Conservation (phyloP, 2,329 filamentous ascomycete genomes). For the Fusarium torreyae region DNA sequence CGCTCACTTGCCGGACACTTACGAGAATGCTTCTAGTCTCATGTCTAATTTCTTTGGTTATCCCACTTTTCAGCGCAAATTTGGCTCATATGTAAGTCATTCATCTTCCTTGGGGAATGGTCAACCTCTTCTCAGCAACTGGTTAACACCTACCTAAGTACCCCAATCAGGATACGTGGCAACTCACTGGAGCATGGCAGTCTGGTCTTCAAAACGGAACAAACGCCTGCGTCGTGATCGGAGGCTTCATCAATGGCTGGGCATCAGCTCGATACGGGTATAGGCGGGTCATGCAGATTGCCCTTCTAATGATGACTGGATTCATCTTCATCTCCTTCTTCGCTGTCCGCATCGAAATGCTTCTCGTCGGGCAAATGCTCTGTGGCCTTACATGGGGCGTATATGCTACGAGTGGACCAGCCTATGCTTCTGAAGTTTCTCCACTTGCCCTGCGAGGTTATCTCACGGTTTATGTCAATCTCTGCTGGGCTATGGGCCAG, state of each 20-base stretch:
- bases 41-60: conserved; percentile 41
- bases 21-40: background rate
- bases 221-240: too few relatives aligned
- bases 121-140: too few relatives aligned
- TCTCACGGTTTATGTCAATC: conserved; percentile 59
- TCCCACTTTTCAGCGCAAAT: conserved; percentile 36
- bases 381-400: conserved; percentile 60
- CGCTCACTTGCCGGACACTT: background rate
- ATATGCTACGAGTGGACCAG: conserved; percentile 59
- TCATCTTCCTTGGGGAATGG: too few relatives aligned
- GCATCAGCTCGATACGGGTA: too few relatives aligned
- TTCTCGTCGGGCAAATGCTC: conserved; percentile 63
- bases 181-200: conserved; percentile 22
- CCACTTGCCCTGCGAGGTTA: conserved; percentile 59
- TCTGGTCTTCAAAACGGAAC: too few relatives aligned
- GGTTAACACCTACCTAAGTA: conserved; percentile 11
- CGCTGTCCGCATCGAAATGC: conserved; percentile 54
- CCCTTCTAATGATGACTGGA: conserved; percentile 53
- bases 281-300: too few relatives aligned
- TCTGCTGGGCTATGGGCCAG: conserved; percentile 61
- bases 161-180: conserved; percentile 28
- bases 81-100: conserved; percentile 20
- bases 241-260: too few relatives aligned
- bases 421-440: conserved; percentile 62
- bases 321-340: conserved; percentile 54